Evolutionary conservation across 2,329 filamentous ascomycete species (phyloP), one percentile per base, ranked within the genome.

Genomic region (Albophoma yamanashiensis): DNA sequence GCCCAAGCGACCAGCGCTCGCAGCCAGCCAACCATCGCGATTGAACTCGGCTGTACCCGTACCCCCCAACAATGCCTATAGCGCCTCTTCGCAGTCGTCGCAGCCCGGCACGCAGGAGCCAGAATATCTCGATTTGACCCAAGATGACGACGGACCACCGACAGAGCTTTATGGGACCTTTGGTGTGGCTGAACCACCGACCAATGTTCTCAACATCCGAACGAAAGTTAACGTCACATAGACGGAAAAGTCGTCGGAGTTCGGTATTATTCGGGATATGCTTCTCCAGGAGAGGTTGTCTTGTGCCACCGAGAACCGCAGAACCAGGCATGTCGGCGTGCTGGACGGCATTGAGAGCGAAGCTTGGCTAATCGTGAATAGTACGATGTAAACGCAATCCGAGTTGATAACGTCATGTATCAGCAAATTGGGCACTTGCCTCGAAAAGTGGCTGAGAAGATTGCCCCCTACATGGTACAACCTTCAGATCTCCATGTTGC

Each of bases 351-450:
- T 55, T 38, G 20, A 22, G 50, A 22, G 50, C 31, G 31, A 38
- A 11, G 36, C 64, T 53, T 56, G 45, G 55, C 55, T 61, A 52
- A 59, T 53, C 9, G 5, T 38, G 17, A 25, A n/a, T 58, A 77
- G 65, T 89, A 88, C 68, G 89, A 94, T 68, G 63, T 65, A 7
- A 94, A 94, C 73, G 91, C 91, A 0, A 91, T 95, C 60, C 83
- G 85, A 6, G 83, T 95, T 1, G 81, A 89, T 66, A 95, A 94
- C 70, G 89, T 92, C 17, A 82, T 89, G 68, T 82, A 84, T 20
- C 71, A 73, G 9, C 91, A 95, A 67, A 89, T 96, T 66, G 91
- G 91, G 0, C 91, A 96, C 72, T 78, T 96, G 47, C 88, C 89
- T 8, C 79, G 84, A 15, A 78, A 74, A 1, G 68, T 91, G 27